Evolutionary conservation across 2,329 filamentous ascomycete species (phyloP), one percentile per base, ranked within the genome.

Genomic region (Talaromyces sp.): DNA sequence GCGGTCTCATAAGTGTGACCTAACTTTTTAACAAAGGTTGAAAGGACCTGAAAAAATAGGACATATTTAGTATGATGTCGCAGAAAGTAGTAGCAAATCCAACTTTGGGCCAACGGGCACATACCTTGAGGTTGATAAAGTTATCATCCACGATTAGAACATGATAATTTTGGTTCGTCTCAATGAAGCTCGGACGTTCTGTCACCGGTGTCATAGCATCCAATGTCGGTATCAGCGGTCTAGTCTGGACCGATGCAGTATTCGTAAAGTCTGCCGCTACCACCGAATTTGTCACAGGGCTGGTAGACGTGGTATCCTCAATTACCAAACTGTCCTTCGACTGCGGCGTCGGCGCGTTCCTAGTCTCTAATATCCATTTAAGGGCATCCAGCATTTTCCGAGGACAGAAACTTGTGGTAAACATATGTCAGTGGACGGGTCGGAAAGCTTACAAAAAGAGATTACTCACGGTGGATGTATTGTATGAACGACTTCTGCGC

Each of bases 111-210:
- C 8, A 11, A 12, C n/a, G 9, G 1, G 18, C 6, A 16, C 39
- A 18, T 42, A 72, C 71, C 66, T 72, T 72, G 1, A 78, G 66
- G 37, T 79, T 79, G 57, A 79, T 77, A 3, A 74, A 71, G 58
- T 79, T 79, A 62, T 79, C 77, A 60, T 79, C 77, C 1, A 79
- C 77, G 12, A 79, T 69, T 6, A 79, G 67, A 14, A 78, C 68
- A 62, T 69, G 70, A 28, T 67, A 62, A 18, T 50, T 63, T 40
- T n/a, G 64, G 64, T 40, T 56, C 39, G 2, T 37, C 33, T 21
- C 44, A 16, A 16, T 62, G 18, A 40, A 25, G 5, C 11, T 25
- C 28, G 23, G 11, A 21, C 16, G 12, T 16, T 40, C 23, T 25
- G 54, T n/a, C 23, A 40, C 14, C 9, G 23, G 33, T 6, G 54